Conservation (phyloP, 2,329 filamentous ascomycete genomes). For the Venturia pyrina region DNA sequence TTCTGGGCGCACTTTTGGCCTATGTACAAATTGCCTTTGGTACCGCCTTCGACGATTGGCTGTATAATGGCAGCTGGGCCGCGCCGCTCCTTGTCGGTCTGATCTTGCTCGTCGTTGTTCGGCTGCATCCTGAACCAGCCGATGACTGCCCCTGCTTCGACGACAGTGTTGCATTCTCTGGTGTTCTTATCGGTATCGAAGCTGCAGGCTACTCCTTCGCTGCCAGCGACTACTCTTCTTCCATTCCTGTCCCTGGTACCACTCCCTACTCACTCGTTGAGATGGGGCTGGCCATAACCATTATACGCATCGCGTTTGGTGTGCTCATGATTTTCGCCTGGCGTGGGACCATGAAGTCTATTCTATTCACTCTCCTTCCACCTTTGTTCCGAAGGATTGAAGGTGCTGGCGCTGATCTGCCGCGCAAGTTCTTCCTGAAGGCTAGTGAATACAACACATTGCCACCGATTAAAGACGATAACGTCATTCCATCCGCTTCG, state of each 20-base stretch:
- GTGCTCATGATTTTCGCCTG: constrained; percentile 79
- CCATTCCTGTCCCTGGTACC: constrained; percentile 45
- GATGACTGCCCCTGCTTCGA: constrained; percentile 97
- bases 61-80: constrained; percentile 46
- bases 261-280: constrained; percentile 56
- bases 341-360: constrained; percentile 82
- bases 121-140: constrained; percentile 88
- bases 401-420: constrained; percentile 65
- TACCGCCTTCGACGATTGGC: constrained; percentile 56
- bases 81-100: constrained; percentile 55
- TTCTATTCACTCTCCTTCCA: constrained; percentile 66
- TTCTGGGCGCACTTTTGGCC: constrained; percentile 60
- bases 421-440: constrained; percentile 81
- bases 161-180: constrained; percentile 87
- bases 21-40: constrained; percentile 46
- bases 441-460: constrained; percentile 88
- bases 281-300: constrained; percentile 47
- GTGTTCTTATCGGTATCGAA: constrained; percentile 77
- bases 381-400: constrained; percentile 83
- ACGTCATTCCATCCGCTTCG: constrained; percentile 79
- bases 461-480: constrained; percentile 66
- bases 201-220: constrained; percentile 76
- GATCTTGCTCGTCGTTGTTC: constrained; percentile 63
- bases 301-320: constrained; percentile 64
- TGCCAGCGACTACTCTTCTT: constrained; percentile 43